phyloP scores from a whole-genome alignment of 495 filamentous ascomycete species.

The Penicillium pancosmium region DNA sequence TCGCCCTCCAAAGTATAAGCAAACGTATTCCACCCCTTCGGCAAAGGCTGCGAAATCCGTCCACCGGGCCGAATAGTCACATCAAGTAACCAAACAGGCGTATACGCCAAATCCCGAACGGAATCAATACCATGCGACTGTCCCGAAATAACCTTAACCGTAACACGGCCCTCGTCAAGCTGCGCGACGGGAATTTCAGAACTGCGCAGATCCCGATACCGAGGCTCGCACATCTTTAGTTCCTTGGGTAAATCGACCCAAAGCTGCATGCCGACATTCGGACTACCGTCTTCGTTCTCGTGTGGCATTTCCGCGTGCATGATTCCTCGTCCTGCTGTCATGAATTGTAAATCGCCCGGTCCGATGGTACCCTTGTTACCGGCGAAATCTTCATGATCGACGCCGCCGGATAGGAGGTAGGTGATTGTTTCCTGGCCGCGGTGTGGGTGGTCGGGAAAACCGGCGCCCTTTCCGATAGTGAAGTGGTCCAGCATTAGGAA shows the following conservation, averaged over 20 bases:
- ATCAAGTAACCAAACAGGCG: constrained; percentile 92
- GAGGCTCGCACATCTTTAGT: constrained; percentile 85
- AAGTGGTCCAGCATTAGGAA: constrained; percentile 99
- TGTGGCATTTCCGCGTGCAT: constrained; percentile 97
- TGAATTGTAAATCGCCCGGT: constrained; percentile 90
- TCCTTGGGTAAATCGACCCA: constrained; percentile 89
- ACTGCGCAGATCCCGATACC: constrained; percentile 82
- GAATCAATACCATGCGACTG: constrained; percentile 80
- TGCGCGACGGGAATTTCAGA: constrained; percentile 73
- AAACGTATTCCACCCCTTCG: constrained; percentile 88
- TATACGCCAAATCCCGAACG: constrained; percentile 89
- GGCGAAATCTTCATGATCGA: constrained; percentile 96
- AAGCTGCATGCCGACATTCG: constrained; percentile 87
- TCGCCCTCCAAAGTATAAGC: constrained; percentile 77
- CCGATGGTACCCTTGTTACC: constrained; percentile 86
- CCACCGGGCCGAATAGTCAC: constrained; percentile 81
- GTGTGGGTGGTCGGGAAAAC: constrained; percentile 87
- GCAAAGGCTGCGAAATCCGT: constrained; percentile 70
- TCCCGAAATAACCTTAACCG: constrained; percentile 87
- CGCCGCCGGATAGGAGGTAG: constrained; percentile 78
- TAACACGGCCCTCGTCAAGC: constrained; percentile 71
- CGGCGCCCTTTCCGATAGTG: constrained; percentile 74
- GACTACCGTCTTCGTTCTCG: constrained; percentile 71
- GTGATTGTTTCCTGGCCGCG: constrained; percentile 87
- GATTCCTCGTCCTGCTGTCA: constrained; percentile 92